Base-by-base conservation (phyloP, 2,329 filamentous ascomycete genomes). In the Neofusicoccum umdonicola region DNA sequence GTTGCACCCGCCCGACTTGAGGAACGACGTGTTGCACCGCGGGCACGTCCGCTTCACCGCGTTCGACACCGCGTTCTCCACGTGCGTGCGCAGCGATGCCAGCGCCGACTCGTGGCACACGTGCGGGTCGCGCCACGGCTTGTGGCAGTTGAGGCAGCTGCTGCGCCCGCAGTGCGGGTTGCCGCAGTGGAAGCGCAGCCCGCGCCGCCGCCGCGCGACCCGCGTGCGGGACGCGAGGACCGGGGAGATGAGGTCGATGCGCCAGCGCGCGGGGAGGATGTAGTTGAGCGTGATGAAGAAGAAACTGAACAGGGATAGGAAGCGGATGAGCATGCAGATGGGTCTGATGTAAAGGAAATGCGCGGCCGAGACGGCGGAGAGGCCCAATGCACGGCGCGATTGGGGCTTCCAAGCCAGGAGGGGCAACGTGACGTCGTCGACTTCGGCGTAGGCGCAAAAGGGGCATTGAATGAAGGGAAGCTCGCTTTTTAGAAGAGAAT, bases 1-100 rank as follows among this genome's bases (percentile, higher is more conserved):
- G 82, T 99, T 99, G 84, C 95, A 99, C 71, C 95, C 95, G 31
- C 89, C 88, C 6, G 88, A 90, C 77, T 98, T 98, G 78, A 99
- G 91, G 75, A 98, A 98, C 15, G 89, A 91, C 9, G 93, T 91
- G 70, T 91, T 90, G 81, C 95, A 99, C 54, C 90, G 87, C 8
- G 95, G 95, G 75, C 95, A 99, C 9, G 95, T 94, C 58, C 95
- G 90, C 80, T 98, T 99, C 75, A 98, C 88, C 27, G 94, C 94
- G 74, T 93, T 88, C 67, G 93, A 96, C 82, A 96, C 95, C 63
- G 93, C 94, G 69, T 93, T 90, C 79, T 98, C 95, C 68, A 98
- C 89, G 69, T 94, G 91, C 1, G 92, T 93, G 62, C 94, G 90
- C 34, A 98, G 85, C 5, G 93, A 91, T 13, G 92, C 86, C 58